Conservation (phyloP, 2,329 filamentous ascomycete species). For the Alternaria rosae region DNA sequence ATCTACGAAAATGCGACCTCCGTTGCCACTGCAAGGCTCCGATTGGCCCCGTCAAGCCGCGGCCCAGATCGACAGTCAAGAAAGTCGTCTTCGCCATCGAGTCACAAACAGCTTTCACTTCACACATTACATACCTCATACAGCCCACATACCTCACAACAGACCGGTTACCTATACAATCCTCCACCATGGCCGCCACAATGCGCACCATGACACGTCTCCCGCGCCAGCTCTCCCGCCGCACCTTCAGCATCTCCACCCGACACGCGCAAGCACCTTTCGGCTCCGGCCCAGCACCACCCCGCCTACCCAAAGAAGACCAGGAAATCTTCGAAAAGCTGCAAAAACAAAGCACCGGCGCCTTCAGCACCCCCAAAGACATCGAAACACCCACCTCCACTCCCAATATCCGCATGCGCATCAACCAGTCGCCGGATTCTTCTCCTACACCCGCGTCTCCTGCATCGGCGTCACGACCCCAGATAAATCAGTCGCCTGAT, state of each 20-base stretch:
- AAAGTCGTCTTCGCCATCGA: slow-evolving; percentile 4
- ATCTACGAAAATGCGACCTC: slow-evolving; percentile 10
- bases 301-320: slow-evolving; percentile 84
- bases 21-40: slow-evolving; percentile 30
- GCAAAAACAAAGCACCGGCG: slow-evolving; percentile 78
- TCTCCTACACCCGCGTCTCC: slow-evolving; percentile 2
- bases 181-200: slow-evolving; percentile 1
- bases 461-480: not conserved
- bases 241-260: slow-evolving; percentile 24
- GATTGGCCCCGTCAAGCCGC: slow-evolving; percentile 29
- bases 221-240: slow-evolving; percentile 38
- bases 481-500: slow-evolving; percentile 23
- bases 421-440: slow-evolving; percentile 46
- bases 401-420: slow-evolving; percentile 34
- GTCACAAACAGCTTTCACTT: slow-evolving; percentile 7
- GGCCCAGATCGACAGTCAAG: slow-evolving; percentile 13
- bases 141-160: not conserved
- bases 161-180: not conserved
- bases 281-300: slow-evolving; percentile 70
- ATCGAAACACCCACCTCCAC: slow-evolving; percentile 36
- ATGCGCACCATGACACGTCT: slow-evolving; percentile 31
- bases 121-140: not conserved
- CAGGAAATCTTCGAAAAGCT: slow-evolving; percentile 91
- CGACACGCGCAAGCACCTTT: slow-evolving; percentile 31
- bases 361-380: slow-evolving; percentile 69